phyloP scores from a whole-genome alignment of 2,329 filamentous ascomycete species.

The Sarocladium oryzae region DNA sequence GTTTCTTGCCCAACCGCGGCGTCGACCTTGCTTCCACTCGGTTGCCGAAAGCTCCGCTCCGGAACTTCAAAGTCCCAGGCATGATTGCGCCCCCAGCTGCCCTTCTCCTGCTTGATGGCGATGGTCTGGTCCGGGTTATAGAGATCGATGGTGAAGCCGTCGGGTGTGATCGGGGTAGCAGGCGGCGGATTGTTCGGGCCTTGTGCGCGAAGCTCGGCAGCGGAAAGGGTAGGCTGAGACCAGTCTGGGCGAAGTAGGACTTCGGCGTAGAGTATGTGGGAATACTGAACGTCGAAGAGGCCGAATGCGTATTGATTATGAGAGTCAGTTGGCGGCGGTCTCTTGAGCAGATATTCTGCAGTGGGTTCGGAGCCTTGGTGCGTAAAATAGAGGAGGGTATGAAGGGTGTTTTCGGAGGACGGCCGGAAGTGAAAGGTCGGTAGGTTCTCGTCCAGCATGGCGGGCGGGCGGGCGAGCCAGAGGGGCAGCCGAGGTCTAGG shows the following conservation, averaged over 20 bases:
- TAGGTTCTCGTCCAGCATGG: slow-evolving; percentile 94
- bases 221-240: slow-evolving; percentile 73
- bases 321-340: slow-evolving; percentile 60
- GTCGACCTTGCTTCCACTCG: slow-evolving; percentile 73
- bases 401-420: slow-evolving; percentile 44
- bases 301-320: slow-evolving; percentile 83
- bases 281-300: slow-evolving; percentile 73
- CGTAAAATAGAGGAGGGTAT: slow-evolving; percentile 52
- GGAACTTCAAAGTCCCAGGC: slow-evolving; percentile 93
- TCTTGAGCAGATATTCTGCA: slow-evolving; percentile 74
- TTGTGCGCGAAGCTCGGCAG: slow-evolving; percentile 68
- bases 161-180: slow-evolving; percentile 64
- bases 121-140: slow-evolving; percentile 92
- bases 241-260: slow-evolving; percentile 79
- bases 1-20: slow-evolving; percentile 59
- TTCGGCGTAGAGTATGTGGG: slow-evolving; percentile 80
- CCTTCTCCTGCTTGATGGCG: slow-evolving; percentile 60
- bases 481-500: neutral
- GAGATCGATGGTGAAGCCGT: slow-evolving; percentile 75
- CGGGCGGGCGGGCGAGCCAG: neutral
- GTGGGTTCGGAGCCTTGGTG: slow-evolving; percentile 75
- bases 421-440: slow-evolving; percentile 59
- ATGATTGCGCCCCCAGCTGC: slow-evolving; percentile 73
- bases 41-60: slow-evolving; percentile 72
- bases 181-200: slow-evolving; percentile 49